Evolutionary conservation across 352 stramenopile genomes (phyloP), one percentile per base, ranked within the genome.

Genomic region (Phytopythium litorale): DNA sequence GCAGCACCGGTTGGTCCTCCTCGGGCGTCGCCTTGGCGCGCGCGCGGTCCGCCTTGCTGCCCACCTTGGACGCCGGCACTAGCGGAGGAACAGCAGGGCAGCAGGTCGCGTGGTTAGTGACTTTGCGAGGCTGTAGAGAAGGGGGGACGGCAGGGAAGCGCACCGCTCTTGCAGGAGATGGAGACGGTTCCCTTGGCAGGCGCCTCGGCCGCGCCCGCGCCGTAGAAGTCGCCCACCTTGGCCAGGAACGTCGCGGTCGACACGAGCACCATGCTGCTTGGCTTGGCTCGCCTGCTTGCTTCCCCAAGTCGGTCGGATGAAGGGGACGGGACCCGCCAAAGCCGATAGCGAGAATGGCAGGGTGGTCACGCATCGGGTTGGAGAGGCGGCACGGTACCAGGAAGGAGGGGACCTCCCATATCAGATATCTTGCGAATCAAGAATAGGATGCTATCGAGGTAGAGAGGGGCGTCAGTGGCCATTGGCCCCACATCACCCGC

Each of bases 111-210:
- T 4, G 35, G 12, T 40, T 15, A 40, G 35, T 40, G 35, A 15
- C 9, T 40, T 40, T 40, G 35, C 6, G 8, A 2, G 12, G 1
- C 35, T 3, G 12, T 40, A 15, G 8, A 40, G 35, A 40, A 40
- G 35, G 9, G 35, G 12, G 35, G 4, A 40, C 35, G 35, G 16
- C 12, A 40, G 35, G 35, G 35, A 40, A 11, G 8, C 76, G 48
- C 49, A 89, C 79, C 76, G 53, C 78, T 90, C 65, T 90, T 92
- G 68, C 81, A 90, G 28, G 75, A 76, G 65, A 92, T 60, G 19
- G 77, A 61, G 25, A 92, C 69, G 0, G 83, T 84, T 11, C 73
- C 75, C 66, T 88, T 88, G 55, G 62, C 65, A 32, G 59, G 59
- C 50, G 73, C 55, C 56, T 57, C 56, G 52, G 68, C 69, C 45